A percentile compares a stretch with the other conserved stretches of the same genome.
phyloP scores from a whole-genome alignment of 257 asterid species.

The Solanum lycopersicoides region DNA sequence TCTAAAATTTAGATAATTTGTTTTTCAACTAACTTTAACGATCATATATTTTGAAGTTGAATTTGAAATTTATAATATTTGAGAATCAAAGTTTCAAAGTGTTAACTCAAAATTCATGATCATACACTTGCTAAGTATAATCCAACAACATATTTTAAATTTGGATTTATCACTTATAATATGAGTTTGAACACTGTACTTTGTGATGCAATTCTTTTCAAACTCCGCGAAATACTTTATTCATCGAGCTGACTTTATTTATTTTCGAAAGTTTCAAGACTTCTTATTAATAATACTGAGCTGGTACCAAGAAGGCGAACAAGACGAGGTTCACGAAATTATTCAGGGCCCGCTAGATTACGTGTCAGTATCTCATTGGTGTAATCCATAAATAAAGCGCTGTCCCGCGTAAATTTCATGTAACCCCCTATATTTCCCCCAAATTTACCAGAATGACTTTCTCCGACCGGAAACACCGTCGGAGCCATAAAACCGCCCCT shows the following conservation, averaged over 20 bases:
- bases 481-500: constrained; percentile 50
- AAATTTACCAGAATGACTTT: constrained; percentile 27
- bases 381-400: neutral
- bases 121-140: neutral
- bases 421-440: neutral
- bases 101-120: neutral
- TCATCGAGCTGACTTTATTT: neutral
- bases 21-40: neutral
- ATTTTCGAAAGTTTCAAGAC: no score
- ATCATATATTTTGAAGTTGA: neutral
- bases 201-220: neutral
- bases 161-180: neutral
- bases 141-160: neutral
- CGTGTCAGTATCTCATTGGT: neutral
- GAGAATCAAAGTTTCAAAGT: no score
- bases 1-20: neutral
- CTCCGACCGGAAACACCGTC: constrained; percentile 55
- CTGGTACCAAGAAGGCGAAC: neutral
- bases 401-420: constrained; percentile 8
- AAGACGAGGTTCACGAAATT: neutral
- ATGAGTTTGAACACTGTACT: neutral
- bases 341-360: neutral
- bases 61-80: no score
- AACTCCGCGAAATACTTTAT: no score
- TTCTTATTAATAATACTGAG: no score